phyloP scores from a whole-genome alignment of 2,329 filamentous ascomycete genomes.

The Daldinia eschscholtzii region DNA sequence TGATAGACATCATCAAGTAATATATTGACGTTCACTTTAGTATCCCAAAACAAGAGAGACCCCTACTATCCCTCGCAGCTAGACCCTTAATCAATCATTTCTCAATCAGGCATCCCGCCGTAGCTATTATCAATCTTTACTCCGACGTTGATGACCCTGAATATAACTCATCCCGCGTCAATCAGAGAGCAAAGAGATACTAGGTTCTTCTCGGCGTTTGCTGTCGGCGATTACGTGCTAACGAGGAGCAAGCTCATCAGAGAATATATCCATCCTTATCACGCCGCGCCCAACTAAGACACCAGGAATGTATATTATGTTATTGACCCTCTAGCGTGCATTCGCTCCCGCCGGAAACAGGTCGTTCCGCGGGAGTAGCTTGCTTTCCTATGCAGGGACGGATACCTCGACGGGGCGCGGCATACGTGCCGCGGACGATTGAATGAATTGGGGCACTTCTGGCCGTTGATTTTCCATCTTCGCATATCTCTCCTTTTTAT shows the following conservation, averaged over 20 bases:
- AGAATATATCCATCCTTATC: conserved; percentile 3
- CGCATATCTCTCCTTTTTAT: conserved; percentile 36
- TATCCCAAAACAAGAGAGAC: conserved; percentile 11
- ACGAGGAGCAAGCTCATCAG: conserved; percentile 27
- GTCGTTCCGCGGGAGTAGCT: conserved; percentile 31
- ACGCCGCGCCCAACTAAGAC: not conserved
- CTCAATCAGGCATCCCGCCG: conserved; percentile 23
- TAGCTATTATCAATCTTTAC: conserved; percentile 22
- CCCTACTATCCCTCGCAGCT: conserved; percentile 8
- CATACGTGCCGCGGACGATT: conserved; percentile 27
- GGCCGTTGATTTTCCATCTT: conserved; percentile 5
- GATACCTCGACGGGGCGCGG: conserved; percentile 17
- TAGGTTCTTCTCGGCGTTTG: conserved; percentile 13
- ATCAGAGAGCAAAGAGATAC: not conserved
- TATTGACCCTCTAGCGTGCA: conserved; percentile 32
- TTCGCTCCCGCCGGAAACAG: conserved; percentile 40
- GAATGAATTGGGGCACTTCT: conserved; percentile 33
- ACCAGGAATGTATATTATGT: conserved; percentile 30
- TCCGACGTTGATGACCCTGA: conserved; percentile 17
- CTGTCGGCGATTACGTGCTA: conserved; percentile 22
- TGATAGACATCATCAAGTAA: conserved; percentile 2
- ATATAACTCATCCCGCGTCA: conserved; percentile 21
- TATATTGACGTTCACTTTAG: conserved; percentile 4
- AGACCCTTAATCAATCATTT: conserved; percentile 13
- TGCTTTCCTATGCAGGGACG: conserved; percentile 33